phyloP scores from a whole-genome alignment of 257 asterid genomes.

The Agastache rugosa region DNA sequence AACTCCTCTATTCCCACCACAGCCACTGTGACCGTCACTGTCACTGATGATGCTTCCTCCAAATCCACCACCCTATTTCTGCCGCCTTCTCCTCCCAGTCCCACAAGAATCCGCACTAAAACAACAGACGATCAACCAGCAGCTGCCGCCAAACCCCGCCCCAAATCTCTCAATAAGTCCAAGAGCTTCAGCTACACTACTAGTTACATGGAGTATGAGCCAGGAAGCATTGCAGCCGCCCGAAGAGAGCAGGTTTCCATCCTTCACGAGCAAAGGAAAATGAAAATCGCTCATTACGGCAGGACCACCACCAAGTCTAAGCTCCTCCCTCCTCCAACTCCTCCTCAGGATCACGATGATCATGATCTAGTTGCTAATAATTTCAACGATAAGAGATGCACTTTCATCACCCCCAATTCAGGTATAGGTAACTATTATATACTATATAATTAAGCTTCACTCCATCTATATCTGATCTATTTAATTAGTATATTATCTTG shows the following conservation, averaged over 20 bases:
- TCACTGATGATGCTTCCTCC: neutral
- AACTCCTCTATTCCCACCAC: conserved; percentile 24
- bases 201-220: conserved; percentile 47
- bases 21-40: neutral
- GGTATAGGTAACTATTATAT: conserved; percentile 44
- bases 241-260: conserved; percentile 73
- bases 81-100: neutral
- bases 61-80: neutral
- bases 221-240: conserved; percentile 85
- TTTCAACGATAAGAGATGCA: conserved; percentile 63
- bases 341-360: conserved; percentile 4
- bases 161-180: conserved; percentile 36
- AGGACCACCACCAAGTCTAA: conserved; percentile 56
- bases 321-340: conserved; percentile 22
- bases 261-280: conserved; percentile 70
- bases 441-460: neutral
- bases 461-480: too few relatives aligned
- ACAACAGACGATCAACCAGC: neutral
- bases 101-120: neutral
- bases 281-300: conserved; percentile 82
- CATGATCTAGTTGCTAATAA: neutral
- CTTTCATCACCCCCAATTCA: conserved; percentile 78
- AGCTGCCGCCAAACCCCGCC: neutral
- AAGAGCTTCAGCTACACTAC: conserved; percentile 47
- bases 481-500: neutral